phyloP scores from a whole-genome alignment of 2,329 filamentous ascomycete species.

The Cercospora berteroae region DNA sequence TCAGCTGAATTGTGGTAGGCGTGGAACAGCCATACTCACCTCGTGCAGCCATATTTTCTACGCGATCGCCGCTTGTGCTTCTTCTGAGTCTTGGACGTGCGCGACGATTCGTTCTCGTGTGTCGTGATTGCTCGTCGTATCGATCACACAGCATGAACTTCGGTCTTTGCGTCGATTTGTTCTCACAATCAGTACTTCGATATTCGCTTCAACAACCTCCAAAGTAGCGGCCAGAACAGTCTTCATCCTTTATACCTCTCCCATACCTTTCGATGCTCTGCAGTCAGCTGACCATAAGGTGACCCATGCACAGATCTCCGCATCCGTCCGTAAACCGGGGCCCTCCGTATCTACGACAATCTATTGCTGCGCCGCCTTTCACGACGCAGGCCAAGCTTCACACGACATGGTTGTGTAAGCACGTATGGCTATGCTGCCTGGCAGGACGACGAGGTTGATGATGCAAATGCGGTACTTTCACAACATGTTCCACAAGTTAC shows the following conservation, averaged over 20 bases:
- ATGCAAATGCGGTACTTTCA: neutral
- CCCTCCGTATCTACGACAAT: neutral
- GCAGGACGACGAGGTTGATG: neutral
- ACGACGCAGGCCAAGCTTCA: neutral
- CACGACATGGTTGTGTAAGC: neutral
- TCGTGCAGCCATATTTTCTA: neutral
- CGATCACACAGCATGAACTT: neutral
- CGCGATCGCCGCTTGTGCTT: neutral
- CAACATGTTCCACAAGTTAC: neutral
- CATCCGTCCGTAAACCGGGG: neutral
- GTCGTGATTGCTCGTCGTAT: neutral
- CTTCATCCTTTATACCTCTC: neutral
- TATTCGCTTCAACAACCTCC: neutral
- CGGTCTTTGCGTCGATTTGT: neutral
- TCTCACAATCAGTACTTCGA: neutral
- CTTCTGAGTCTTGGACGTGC: neutral
- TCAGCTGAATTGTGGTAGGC: neutral
- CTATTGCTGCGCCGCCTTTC: neutral
- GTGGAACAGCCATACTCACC: neutral
- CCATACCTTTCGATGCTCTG: neutral
- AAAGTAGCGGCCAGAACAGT: neutral
- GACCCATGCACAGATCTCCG: neutral
- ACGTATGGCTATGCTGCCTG: neutral
- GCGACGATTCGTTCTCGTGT: neutral
- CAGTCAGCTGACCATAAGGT: neutral